Evolutionary conservation across 1,139 yeast species (phyloP), one percentile per base, ranked within the genome.

Genomic region (Pneumocystis sp.): DNA sequence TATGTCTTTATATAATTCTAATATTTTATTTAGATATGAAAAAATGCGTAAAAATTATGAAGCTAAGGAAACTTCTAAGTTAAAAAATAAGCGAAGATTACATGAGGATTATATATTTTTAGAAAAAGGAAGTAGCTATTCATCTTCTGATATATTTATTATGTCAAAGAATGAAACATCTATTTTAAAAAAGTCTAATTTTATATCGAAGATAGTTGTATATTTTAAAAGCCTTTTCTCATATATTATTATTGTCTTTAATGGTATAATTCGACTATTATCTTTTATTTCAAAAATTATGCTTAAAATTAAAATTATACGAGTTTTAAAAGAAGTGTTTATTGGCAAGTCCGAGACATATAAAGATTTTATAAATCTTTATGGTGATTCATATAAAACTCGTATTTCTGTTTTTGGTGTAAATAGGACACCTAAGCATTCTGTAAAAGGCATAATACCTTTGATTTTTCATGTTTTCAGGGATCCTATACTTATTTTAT

Each of bases 401-500:
- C 77, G 96, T 63, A 71, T 71, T 12, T 69, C 73, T 21, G 75
- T 74, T 25, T 95, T 83, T 74, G 96, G 96, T 40, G 76, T 74
- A 34, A 93, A 93, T 74, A 76, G 73, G 45, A 74, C 95, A 45
- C 97, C 97, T 0, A 84, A 83, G 66, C 82, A 83, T 70, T 79
- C 81, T 29, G 81, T 85, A 8, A 89, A 87, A 74, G 79, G 88
- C 1, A 85, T 95, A 68, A 77, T 86, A 64, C 73, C 75, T 66
- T 80, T 95, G 62, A 85, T 95, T 71, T 84, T 82, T 79, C 89
- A 87, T 70, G 97, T 97, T 1, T 78, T 95, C 77, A 85, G 90
- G 70, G 99, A 95, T 76, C 89, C 89, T 75, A 96, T 95, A 40
- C 81, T 95, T 76, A 86, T 93, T 66, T 78, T 95, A 70, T 80